Base-by-base conservation (phyloP, 305 asterid genomes). In the Caryopteris hybrid region DNA sequence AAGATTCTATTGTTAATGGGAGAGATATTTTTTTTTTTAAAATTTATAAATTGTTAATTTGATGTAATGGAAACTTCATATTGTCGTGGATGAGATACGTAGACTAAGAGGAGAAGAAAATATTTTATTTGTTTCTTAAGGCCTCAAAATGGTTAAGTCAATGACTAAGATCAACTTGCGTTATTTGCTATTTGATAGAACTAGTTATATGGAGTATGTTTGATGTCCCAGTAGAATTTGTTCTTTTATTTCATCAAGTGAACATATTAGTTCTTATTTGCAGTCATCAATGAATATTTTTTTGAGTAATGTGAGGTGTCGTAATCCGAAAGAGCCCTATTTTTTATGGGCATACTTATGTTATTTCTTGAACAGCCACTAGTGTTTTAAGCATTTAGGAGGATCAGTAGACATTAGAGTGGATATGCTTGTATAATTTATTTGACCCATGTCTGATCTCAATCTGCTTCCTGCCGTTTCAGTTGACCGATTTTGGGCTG, bases 401-500 rank as follows among this genome's bases (percentile, higher is more conserved):
- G 41, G 55, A 55, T 12, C 21, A 41, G 57, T 57, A 41, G 57
- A 75, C 69, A 50, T 53, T 76, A 53, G 51, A 39, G 29, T 21
- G 34, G 34, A 73, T 41, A 11, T 50, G 48, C 74, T 38, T 61
- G 7, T 42, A 18, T 61, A 7, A 20, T 45, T 62, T 10, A 21
- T 47, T 33, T 70, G 43, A 52, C 11, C 25, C 64, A 66, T 47
- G 39, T 51, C n/a, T 61, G 56, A 73, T 85, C 75, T 85, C 53
- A 33, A 74, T 76, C 81, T 69, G 67, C 70, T 81, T 69, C 78
- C 78, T 75, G 65, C 63, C 66, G 63, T 86, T 63, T 51, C 98
- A 95, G 98, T 79, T 95, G 89, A 95, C 98, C 84, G 99, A 95
- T 85, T 95, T 95, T 83, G 99, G 99, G 78, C 98, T 95, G 69